Evolutionary conservation across 352 stramenopile species (phyloP), one percentile per base, ranked within the genome.

Genomic region (Globisporangium parvum): DNA sequence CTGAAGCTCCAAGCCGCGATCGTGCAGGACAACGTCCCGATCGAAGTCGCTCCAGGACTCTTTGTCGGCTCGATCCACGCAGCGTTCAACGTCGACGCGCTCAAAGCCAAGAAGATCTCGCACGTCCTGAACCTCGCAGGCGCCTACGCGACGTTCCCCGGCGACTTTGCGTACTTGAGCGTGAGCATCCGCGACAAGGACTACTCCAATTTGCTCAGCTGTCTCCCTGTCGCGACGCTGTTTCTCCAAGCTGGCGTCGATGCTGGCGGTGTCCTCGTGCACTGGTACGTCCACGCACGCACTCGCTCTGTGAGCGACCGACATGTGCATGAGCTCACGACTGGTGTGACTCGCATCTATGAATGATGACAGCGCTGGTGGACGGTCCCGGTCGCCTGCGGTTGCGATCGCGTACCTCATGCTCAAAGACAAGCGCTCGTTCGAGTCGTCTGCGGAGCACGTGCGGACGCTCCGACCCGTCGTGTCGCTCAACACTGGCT

Each of bases 121-220:
- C 87, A 95, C 52, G 68, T 97, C 8, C 60, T 97, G 33, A 96
- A 97, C 58, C 79, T 93, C 14, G 84, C 88, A 0, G 88, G 87
- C 31, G 78, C 70, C 40, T 85, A 89, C 47, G 77, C 84, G n/a
- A 95, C 87, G 23, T 97, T 95, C 62, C 89, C 89, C 0, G 70
- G 88, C 11, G 66, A 84, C 21, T 96, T 96, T 53, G 92, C 79
- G 20, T 97, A 97, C 69, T 66, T 96, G 41, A 95, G 80, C 57
- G 62, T 96, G n/a, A 81, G 77, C 53, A 77, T 97, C 26, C 77
- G 89, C 24, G 89, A 97, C 67, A 96, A 96, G 55, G 87, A 96
- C 53, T 84, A 93, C 53, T 68, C 89, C 2, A 94, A 96, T 49
- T 58, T 97, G 57, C 72, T 97, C 15, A 93, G 86, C 59, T 92